A percentile compares a stretch with the other conserved stretches of the same genome.
Conservation (phyloP, 169 alveolate species). For the Neospora caninum region DNA sequence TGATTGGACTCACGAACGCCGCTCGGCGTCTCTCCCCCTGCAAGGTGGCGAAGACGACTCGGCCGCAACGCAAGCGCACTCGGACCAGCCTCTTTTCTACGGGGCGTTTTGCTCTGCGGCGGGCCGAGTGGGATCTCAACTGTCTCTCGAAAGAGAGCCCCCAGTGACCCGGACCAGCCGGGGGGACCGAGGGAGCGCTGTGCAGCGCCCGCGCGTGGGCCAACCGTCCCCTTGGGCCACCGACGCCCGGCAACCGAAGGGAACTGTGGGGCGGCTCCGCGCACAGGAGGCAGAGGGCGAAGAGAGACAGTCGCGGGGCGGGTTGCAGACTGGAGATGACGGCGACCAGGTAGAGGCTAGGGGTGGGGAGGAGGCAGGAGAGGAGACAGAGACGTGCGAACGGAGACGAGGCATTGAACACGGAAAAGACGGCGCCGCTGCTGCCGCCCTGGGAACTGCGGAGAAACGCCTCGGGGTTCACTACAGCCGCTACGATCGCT, state of each 20-base stretch:
- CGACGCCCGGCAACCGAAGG: too few relatives aligned
- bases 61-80: too few relatives aligned
- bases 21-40: too few relatives aligned
- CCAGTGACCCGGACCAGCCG: not conserved
- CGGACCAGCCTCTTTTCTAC: too few relatives aligned
- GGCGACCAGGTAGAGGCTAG: not conserved
- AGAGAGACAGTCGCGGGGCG: not conserved
- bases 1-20: too few relatives aligned
- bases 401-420: not conserved
- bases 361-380: not conserved
- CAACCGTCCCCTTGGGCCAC: too few relatives aligned
- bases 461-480: conserved; percentile 60
- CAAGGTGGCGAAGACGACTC: too few relatives aligned
- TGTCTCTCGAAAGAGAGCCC: not conserved
- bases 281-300: not conserved
- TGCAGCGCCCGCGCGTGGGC: too few relatives aligned
- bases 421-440: not conserved
- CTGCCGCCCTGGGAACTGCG: not conserved
- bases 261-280: too few relatives aligned
- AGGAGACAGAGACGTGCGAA: conserved; percentile 9
- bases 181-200: not conserved
- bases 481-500: conserved; percentile 60
- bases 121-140: too few relatives aligned
- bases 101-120: too few relatives aligned
- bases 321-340: too few relatives aligned